Evolutionary conservation across 768 basidiomycete species (phyloP).

Genomic region (Russula vinacea): DNA sequence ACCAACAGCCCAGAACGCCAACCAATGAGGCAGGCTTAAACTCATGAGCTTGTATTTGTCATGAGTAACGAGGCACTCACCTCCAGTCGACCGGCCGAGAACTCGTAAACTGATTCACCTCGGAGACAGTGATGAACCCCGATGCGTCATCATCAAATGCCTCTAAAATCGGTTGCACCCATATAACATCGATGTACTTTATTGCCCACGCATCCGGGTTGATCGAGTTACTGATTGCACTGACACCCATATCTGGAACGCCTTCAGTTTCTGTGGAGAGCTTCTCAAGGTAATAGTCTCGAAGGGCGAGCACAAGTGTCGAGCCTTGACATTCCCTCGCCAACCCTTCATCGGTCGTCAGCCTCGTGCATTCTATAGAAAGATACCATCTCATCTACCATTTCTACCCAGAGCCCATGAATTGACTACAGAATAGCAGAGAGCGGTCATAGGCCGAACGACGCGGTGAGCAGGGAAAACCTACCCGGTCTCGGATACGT

Average conservation of each 20-base stretch:
- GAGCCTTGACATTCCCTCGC: constrained; percentile 27
- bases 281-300: constrained; percentile 36
- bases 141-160: constrained; percentile 39
- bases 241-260: background rate
- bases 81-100: constrained; percentile 34
- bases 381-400: constrained; percentile 24
- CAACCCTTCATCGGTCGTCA: constrained; percentile 21
- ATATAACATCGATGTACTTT: constrained; percentile 29
- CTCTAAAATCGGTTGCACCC: constrained; percentile 34
- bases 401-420: constrained; percentile 32
- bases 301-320: constrained; percentile 33
- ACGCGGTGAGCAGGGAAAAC: background rate
- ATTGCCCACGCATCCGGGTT: constrained; percentile 35
- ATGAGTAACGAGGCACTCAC: constrained; percentile 7
- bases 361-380: background rate
- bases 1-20: constrained; percentile 36
- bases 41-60: background rate
- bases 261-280: constrained; percentile 8
- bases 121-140: constrained; percentile 35
- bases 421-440: background rate
- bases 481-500: constrained; percentile 27
- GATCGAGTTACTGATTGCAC: background rate
- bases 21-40: constrained; percentile 35
- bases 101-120: constrained; percentile 11
- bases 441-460: background rate